These are phyloP conservation scores for Tricholoma bakamatsutake DNA, from an alignment of 768 basidiomycete species.

Conservation along the genomic window DNA sequence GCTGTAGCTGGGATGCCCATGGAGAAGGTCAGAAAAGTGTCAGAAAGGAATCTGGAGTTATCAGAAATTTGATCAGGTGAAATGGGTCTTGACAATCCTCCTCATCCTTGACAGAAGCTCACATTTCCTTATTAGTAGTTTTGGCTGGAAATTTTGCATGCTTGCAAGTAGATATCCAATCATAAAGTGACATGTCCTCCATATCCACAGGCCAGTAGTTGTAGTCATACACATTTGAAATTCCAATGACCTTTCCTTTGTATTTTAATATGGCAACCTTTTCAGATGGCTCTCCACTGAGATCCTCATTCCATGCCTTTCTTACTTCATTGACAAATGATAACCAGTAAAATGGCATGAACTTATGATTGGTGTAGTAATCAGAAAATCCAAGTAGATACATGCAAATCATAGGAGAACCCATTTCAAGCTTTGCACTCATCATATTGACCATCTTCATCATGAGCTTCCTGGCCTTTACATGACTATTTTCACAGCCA, in stretches of 20 bases:
- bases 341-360: constrained; percentile 28
- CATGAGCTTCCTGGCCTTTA: constrained; percentile 9
- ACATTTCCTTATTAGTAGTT: neutral
- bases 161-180: constrained; percentile 4
- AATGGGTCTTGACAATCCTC: too few relatives aligned
- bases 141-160: constrained; percentile 3
- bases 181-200: too few relatives aligned
- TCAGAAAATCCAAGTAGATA: constrained; percentile 28
- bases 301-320: constrained; percentile 8
- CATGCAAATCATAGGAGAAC: constrained; percentile 13
- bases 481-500: constrained; percentile 6
- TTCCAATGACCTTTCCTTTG: too few relatives aligned
- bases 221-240: too few relatives aligned
- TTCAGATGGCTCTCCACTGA: neutral
- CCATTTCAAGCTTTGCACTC: constrained; percentile 31
- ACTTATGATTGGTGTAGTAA: constrained; percentile 31
- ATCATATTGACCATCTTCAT: constrained; percentile 30
- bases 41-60: too few relatives aligned
- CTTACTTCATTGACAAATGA: constrained; percentile 21
- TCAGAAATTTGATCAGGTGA: too few relatives aligned
- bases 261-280: too few relatives aligned
- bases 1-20: too few relatives aligned
- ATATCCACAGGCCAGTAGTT: too few relatives aligned
- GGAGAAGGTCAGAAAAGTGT: too few relatives aligned
- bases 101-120: neutral